Conservation (phyloP, 345 rosid species). For the Eucalyptus paniculata region DNA sequence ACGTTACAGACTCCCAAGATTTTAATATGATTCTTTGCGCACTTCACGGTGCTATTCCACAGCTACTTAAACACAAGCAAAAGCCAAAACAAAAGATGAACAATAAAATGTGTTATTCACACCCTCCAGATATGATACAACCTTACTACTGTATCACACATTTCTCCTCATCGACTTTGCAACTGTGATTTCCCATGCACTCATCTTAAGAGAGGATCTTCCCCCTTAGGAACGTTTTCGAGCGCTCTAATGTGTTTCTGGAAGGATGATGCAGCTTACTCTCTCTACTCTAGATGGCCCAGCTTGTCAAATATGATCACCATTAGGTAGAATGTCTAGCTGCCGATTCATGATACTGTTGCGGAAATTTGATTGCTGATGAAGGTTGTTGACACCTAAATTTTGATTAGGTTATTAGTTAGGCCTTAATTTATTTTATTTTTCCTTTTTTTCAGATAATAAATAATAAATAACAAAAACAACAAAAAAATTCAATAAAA, state of each 20-base stretch:
- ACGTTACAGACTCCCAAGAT: background rate
- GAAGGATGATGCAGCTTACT: slow-evolving; percentile 72
- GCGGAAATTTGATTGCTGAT: too few species aligned
- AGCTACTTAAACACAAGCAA: background rate
- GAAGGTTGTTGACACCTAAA: too few species aligned
- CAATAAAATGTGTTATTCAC: background rate
- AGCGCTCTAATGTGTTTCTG: slow-evolving; percentile 55
- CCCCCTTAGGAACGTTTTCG: slow-evolving; percentile 46
- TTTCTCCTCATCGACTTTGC: background rate
- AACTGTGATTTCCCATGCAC: background rate
- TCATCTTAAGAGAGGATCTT: slow-evolving; percentile 6
- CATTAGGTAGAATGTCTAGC: slow-evolving; percentile 72
- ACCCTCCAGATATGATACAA: background rate
- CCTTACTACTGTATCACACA: background rate
- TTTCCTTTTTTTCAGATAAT: too few species aligned
- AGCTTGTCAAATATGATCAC: slow-evolving; percentile 56
- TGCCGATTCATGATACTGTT: slow-evolving; percentile 81
- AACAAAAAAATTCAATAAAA: too few species aligned
- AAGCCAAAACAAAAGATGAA: background rate
- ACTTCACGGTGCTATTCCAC: background rate
- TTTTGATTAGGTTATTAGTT: too few species aligned
- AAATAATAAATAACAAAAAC: too few species aligned
- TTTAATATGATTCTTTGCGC: background rate
- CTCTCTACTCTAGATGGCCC: slow-evolving; percentile 48
- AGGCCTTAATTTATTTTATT: too few species aligned